These are phyloP conservation scores for Achlya hypogyna DNA, from an alignment of 352 stramenopile genomes.

Conservation along the genomic window DNA sequence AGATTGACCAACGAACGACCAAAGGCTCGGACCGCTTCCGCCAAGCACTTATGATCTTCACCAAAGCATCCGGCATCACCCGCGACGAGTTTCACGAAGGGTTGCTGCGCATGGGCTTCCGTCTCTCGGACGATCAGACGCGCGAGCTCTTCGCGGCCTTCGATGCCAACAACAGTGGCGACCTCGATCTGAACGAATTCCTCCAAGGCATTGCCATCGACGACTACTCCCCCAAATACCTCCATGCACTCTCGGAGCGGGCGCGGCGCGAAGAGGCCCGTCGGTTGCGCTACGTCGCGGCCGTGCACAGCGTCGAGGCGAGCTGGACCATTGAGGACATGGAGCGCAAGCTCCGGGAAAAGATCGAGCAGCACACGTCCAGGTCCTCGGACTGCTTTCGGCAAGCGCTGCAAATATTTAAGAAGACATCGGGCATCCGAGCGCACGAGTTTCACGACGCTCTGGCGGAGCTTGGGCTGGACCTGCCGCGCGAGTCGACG, in stretches of 20 bases:
- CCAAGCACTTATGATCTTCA: conserved; percentile 63
- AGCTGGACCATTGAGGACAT: conserved; percentile 71
- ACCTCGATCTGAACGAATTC: conserved; percentile 73
- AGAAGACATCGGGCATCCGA: conserved; percentile 73
- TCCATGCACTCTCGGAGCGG: conserved; percentile 32
- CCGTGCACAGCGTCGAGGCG: conserved; percentile 52
- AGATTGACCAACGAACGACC: conserved; percentile 51
- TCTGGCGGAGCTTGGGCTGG: conserved; percentile 46
- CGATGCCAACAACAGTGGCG: conserved; percentile 67
- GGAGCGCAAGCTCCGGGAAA: conserved; percentile 68
- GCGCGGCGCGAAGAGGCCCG: conserved; percentile 44
- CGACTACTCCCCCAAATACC: conserved; percentile 40
- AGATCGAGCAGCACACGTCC: conserved; percentile 76
- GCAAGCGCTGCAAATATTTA: conserved; percentile 74
- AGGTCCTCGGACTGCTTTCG: conserved; percentile 69
- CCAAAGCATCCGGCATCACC: conserved; percentile 51
- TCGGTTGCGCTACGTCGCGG: conserved; percentile 45
- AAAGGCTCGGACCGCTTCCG: conserved; percentile 67
- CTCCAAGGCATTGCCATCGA: conserved; percentile 69
- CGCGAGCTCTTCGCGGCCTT: conserved; percentile 56
- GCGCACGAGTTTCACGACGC: conserved; percentile 59
- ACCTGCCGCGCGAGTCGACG: conserved; percentile 38
- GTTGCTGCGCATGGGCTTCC: conserved; percentile 45
- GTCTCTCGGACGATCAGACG: conserved; percentile 41
- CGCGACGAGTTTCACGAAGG: conserved; percentile 40